Base-by-base conservation (phyloP, 306 rosid genomes). In the Gynostemma pentaphyllum region DNA sequence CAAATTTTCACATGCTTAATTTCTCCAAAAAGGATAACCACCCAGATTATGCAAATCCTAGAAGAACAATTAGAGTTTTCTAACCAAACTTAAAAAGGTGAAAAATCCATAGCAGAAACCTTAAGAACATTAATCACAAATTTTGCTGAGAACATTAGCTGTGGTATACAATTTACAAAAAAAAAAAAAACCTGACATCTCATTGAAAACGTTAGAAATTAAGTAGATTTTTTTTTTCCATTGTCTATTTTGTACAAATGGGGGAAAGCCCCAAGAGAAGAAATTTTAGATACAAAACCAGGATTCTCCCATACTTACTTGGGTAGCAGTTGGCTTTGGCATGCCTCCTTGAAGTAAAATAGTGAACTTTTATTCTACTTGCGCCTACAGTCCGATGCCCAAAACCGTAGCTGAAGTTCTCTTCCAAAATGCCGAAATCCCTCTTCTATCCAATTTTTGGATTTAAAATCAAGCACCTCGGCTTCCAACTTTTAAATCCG, bases 401-500 rank as follows among this genome's bases (percentile, higher is more conserved):
- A 49, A 23, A 1, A 49, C 55, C 57, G 28, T 28, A 39, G 13
- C 60, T 28, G 39, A 28, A 15, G 14, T 57, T 19, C 7, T 14
- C 14, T 28, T 54, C 26, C 26, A 54, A 54, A 30, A 21, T 11
- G 34, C 34, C 45, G 19, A 10, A 57, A 36, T 57, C 45, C 24
- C 40, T 59, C 65, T 39, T 60, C 7, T 41, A 7, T 37, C 19
- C 14, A 19, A 21, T 59, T 37, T 59, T 30, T 59, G 64, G 64
- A 36, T 21, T 59, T 19, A 12, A 71, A 47, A 54, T 19, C 59
- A 76, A 71, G 77, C 63, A 68, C 65, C 49, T 74, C 74, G 65
- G 18, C 87, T 80, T 77, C 81, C 88, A 76, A 79, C 68, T 81
- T 76, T 85, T 75, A 82, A 82, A 82, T 82, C 81, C 52, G 85